Evolutionary conservation across 73 alveolate genomes (phyloP).

Genomic region (Paramecium sonneborni): DNA sequence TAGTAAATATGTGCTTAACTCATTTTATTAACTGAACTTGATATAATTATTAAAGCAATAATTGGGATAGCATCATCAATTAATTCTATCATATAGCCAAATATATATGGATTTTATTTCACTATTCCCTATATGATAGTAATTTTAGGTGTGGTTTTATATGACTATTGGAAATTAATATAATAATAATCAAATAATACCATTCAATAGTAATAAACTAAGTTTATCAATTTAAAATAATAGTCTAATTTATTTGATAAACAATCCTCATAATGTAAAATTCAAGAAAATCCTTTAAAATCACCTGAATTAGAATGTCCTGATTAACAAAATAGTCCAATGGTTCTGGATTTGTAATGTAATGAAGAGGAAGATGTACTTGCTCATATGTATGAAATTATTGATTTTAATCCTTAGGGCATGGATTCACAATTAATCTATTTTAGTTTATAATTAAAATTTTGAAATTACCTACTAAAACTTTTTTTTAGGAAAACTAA

Average conservation of each 20-base stretch:
- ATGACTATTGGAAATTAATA: not conserved
- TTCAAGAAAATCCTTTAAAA: not conserved
- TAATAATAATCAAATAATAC: not conserved
- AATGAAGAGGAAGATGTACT: not conserved
- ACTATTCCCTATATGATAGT: not conserved
- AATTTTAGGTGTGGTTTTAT: not conserved
- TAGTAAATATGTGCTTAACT: not conserved
- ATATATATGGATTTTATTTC: not conserved
- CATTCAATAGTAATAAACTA: not conserved
- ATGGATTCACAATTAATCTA: conserved; percentile 36
- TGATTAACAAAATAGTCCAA: not conserved
- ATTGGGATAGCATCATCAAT: not conserved
- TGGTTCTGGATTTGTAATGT: not conserved
- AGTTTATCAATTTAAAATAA: not conserved
- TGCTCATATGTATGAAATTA: not conserved
- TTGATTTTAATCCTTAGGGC: not conserved
- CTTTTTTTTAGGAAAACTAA: not conserved
- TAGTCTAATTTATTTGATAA: not conserved
- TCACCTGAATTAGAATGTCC: not conserved
- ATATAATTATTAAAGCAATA: not conserved
- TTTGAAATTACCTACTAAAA: conserved; percentile 6
- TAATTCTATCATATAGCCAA: not conserved
- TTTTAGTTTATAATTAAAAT: conserved; percentile 13
- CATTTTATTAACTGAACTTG: not conserved
- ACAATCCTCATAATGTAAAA: not conserved